Evolutionary conservation across 768 basidiomycete species (phyloP), one percentile per base, ranked within the genome.

Genomic region (Rossbeevera mucosa): DNA sequence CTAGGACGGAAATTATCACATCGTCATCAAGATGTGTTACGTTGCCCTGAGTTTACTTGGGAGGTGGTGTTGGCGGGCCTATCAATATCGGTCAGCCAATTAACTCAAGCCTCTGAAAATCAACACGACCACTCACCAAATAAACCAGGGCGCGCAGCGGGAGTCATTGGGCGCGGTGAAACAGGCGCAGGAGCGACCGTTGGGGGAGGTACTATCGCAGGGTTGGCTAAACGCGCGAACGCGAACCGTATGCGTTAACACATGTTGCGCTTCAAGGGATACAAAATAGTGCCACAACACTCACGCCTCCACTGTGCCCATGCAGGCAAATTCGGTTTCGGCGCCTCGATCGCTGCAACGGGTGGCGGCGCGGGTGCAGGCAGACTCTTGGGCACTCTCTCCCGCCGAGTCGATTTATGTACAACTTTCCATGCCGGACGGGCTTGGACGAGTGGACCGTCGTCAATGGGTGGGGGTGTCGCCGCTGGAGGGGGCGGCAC

Each of bases 261-360:
- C 9, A 36, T 18, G n/a, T n/a, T n/a, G 5, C 36, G 18, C 36
- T 38, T 11, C 4, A 36, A 36, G 33, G n/a, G 9, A 38, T 7
- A 20, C 5, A 11, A 11, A 25, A 7, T n/a, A n/a, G n/a, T n/a
- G n/a, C n/a, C n/a, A 26, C 20, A 16, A 36, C 7, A 56, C 56
- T 28, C 64, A 91, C 88, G 89, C 74, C 83, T 77, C 89, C 88
- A 91, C 59, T 90, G 87, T 0, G 88, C 81, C 89, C 89, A 91
- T 1, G 89, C 80, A n/a, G 88, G 87, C 25, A 81, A 18, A 30
- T 78, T 76, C 0, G 78, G 76, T 60, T 80, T 78, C 0, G 80
- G 73, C 11, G 74, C 69, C 24, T 73, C 74, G 24, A 74, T 71
- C 0, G 76, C 76, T 11, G 75, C 70, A 7, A 66, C 54, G 0